These are phyloP conservation scores for Pistacia vera DNA, from an alignment of 345 rosid species.

Conservation along the genomic window DNA sequence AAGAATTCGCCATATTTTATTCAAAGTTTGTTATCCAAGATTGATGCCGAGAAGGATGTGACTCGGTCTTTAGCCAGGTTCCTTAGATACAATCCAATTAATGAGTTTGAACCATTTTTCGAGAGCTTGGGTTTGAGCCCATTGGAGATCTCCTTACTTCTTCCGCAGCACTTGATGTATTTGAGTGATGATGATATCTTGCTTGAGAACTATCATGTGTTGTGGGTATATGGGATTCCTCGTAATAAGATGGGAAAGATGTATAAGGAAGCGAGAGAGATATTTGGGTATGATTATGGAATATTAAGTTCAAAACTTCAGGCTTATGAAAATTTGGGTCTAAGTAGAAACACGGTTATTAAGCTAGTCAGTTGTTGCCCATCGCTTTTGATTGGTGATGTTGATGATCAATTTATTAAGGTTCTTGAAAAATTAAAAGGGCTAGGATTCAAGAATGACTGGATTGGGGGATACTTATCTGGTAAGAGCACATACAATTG, in stretches of 20 bases:
- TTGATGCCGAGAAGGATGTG: constrained; percentile 50
- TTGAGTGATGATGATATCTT: constrained; percentile 56
- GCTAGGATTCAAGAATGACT: constrained; percentile 53
- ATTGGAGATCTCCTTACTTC: constrained; percentile 41
- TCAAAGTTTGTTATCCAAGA: constrained; percentile 50
- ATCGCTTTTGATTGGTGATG: constrained; percentile 46
- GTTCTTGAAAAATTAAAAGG: constrained; percentile 53
- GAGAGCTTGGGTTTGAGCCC: constrained; percentile 83
- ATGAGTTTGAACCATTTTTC: constrained; percentile 85
- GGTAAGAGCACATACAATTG: constrained; percentile 49
- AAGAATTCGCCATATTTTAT: constrained; percentile 69
- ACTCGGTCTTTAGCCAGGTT: constrained; percentile 43
- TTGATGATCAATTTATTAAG: constrained; percentile 48
- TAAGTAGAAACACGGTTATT: constrained; percentile 49
- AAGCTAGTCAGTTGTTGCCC: constrained; percentile 68
- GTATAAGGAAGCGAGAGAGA: constrained; percentile 59
- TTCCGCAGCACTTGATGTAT: constrained; percentile 53
- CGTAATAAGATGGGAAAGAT: constrained; percentile 68
- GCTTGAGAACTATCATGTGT: constrained; percentile 65
- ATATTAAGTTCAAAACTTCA: constrained; percentile 45
- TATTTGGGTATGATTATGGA: constrained; percentile 52
- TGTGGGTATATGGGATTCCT: constrained; percentile 74
- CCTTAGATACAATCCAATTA: constrained; percentile 78
- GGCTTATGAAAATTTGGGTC: constrained; percentile 65
- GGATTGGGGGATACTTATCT: constrained; percentile 47